Percentiles rank a stretch among this genome's conserved stretches.
phyloP scores from a whole-genome alignment of 257 asterid genomes.

The Coffea eugenioides region DNA sequence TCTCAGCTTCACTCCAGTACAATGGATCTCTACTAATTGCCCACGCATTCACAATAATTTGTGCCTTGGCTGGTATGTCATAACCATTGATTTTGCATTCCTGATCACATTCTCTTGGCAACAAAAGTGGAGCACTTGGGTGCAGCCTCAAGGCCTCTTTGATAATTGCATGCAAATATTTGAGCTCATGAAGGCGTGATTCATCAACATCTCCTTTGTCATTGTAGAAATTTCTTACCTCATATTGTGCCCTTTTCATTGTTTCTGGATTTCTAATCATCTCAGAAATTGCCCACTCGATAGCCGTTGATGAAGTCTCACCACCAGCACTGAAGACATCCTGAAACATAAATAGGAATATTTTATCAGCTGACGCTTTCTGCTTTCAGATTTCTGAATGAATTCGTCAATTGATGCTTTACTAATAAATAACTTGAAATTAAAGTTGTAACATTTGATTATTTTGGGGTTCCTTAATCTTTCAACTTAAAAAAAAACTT shows the following conservation, averaged over 20 bases:
- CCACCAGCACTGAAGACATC: conserved; percentile 1
- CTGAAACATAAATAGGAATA: neutral
- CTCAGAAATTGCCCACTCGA: conserved; percentile 37
- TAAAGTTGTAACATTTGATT: no score
- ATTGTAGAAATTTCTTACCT: conserved; percentile 4
- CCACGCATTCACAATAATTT: conserved; percentile 34
- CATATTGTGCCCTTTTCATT: conserved; percentile 22
- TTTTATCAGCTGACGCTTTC: no score
- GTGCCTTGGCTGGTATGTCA: conserved; percentile 22
- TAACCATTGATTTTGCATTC: conserved; percentile 13
- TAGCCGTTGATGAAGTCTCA: conserved; percentile 13
- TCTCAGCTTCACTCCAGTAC: conserved; percentile 31
- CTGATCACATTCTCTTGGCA: conserved; percentile 1
- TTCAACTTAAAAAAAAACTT: no score
- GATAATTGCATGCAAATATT: conserved; percentile 4
- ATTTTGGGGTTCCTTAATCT: no score
- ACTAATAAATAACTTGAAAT: no score
- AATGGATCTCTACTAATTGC: conserved; percentile 31
- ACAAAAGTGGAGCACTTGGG: neutral
- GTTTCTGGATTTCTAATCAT: conserved; percentile 18
- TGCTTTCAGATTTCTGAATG: no score
- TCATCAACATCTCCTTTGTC: conserved; percentile 19
- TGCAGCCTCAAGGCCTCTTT: conserved; percentile 10
- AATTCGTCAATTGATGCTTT: no score
- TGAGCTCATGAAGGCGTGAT: conserved; percentile 11